These are phyloP conservation scores for Penicillium verrucosum DNA, from an alignment of 2,329 filamentous ascomycete genomes.

Conservation along the genomic window DNA sequence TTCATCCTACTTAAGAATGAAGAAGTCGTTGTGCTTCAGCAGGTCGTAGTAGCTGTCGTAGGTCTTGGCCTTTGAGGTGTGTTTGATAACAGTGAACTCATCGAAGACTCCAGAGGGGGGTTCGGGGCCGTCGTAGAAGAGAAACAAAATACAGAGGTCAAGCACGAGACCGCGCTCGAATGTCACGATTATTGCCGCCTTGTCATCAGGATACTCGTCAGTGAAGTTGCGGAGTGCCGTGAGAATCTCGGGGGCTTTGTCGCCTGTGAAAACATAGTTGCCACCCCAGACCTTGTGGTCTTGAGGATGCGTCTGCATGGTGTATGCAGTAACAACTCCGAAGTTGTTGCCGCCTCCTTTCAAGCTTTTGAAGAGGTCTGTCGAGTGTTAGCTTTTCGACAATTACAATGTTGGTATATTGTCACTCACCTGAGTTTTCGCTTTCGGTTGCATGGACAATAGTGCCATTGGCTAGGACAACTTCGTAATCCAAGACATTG, in stretches of 20 bases:
- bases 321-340: conserved; percentile 44
- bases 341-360: conserved; percentile 47
- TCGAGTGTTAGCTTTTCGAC: neutral
- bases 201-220: conserved; percentile 55
- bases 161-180: conserved; percentile 48
- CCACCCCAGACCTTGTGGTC: conserved; percentile 47
- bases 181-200: conserved; percentile 60
- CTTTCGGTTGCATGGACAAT: conserved; percentile 42
- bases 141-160: conserved; percentile 58
- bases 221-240: conserved; percentile 35
- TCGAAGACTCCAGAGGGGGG: conserved; percentile 55
- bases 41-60: conserved; percentile 49
- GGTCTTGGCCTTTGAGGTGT: conserved; percentile 47
- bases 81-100: conserved; percentile 52
- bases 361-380: conserved; percentile 43
- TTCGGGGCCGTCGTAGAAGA: conserved; percentile 60
- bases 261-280: conserved; percentile 41
- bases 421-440: conserved; percentile 30
- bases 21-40: conserved; percentile 43
- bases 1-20: conserved; percentile 27
- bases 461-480: conserved; percentile 48
- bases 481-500: conserved; percentile 47
- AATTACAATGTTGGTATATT: too few species aligned
- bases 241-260: conserved; percentile 36
- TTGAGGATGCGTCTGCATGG: conserved; percentile 32